Conservation (phyloP, 352 stramenopile species). For the Globisporangium apiculatum region DNA sequence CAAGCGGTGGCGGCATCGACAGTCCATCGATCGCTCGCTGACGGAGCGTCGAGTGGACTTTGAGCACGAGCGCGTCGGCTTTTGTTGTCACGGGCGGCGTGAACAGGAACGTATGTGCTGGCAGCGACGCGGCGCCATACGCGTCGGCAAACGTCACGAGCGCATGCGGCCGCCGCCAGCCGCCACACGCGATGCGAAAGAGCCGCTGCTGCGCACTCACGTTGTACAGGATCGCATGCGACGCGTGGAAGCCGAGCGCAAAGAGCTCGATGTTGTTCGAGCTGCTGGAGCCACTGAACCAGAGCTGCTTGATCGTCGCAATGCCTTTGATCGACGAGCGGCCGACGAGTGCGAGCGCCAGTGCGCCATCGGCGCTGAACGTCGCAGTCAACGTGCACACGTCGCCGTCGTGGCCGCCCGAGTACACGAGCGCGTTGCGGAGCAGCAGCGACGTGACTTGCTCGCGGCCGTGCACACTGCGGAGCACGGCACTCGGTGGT, state of each 20-base stretch:
- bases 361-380: conserved; percentile 11
- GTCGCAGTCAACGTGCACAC: conserved; percentile 54
- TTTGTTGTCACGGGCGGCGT: conserved; percentile 43
- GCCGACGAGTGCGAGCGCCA: conserved; percentile 29
- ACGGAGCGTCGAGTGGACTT: conserved; percentile 53
- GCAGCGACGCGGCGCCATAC: conserved; percentile 18
- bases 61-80: conserved; percentile 40
- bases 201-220: conserved; percentile 63
- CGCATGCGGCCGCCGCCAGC: conserved; percentile 76
- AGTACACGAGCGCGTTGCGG: conserved; percentile 36
- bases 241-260: conserved; percentile 80
- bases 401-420: conserved; percentile 76
- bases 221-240: conserved; percentile 69
- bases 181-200: conserved; percentile 70
- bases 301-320: conserved; percentile 67
- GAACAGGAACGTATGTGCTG: conserved; percentile 63
- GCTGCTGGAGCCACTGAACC: conserved; percentile 14
- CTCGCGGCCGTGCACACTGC: conserved; percentile 54
- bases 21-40: neutral
- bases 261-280: conserved; percentile 34
- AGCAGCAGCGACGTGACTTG: conserved; percentile 57
- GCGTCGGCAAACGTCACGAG: conserved; percentile 18
- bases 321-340: conserved; percentile 76
- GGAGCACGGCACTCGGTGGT: conserved; percentile 27
- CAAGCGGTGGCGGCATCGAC: conserved; percentile 9